Conservation (phyloP, 2,329 filamentous ascomycete species). For the Fusarium xyrophilum region DNA sequence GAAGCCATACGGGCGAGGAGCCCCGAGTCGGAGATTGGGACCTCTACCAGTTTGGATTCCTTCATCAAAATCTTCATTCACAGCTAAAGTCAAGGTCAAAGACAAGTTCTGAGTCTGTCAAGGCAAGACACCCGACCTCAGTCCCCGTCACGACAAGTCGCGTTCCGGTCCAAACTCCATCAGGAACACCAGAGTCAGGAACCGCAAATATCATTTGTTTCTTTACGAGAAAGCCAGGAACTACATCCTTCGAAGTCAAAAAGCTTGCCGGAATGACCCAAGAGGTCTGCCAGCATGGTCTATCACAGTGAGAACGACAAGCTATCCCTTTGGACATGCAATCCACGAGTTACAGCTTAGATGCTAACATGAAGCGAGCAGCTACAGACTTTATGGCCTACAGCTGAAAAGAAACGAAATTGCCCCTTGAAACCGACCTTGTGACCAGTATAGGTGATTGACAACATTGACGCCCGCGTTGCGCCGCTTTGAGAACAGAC, state of each 20-base stretch:
- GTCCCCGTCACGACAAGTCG: background rate
- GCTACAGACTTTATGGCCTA: background rate
- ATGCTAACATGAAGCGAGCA: background rate
- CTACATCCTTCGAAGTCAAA: background rate
- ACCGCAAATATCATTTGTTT: too few relatives aligned
- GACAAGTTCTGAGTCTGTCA: background rate
- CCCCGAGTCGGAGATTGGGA: too few relatives aligned
- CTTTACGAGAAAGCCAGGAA: background rate
- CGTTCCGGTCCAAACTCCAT: background rate
- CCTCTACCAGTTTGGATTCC: background rate
- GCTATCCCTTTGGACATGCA: too few relatives aligned
- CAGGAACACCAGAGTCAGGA: background rate
- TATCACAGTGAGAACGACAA: background rate
- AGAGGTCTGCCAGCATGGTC: background rate
- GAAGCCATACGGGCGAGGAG: background rate
- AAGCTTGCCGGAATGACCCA: background rate
- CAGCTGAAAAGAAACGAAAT: too few relatives aligned
- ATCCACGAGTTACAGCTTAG: background rate
- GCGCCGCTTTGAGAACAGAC: background rate
- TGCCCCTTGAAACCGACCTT: background rate
- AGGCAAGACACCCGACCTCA: too few relatives aligned
- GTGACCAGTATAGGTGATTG: background rate
- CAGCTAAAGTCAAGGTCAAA: background rate
- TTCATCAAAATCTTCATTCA: background rate
- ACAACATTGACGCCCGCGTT: background rate